Evolutionary conservation across 2,329 filamentous ascomycete species (phyloP).

Genomic region (Dothideomycetes sp.): DNA sequence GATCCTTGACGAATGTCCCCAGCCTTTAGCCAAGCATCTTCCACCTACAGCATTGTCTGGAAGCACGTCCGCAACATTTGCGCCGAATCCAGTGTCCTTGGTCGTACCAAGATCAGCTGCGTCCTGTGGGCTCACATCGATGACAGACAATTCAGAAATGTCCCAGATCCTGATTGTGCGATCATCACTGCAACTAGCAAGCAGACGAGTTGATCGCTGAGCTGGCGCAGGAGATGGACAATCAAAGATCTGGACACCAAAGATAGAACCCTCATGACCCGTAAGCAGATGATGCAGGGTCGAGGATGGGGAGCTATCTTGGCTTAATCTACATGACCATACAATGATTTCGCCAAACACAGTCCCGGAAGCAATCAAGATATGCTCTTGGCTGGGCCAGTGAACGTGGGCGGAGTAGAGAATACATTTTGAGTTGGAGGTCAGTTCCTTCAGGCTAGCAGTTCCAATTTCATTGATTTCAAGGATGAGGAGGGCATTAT

Average conservation of each 20-base stretch:
- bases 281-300: constrained; percentile 48
- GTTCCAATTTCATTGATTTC: constrained; percentile 19
- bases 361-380: constrained; percentile 79
- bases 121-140: constrained; percentile 22
- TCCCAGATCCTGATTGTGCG: constrained; percentile 85
- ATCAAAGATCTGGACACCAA: constrained; percentile 72
- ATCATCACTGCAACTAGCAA: constrained; percentile 92
- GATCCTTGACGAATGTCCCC: constrained; percentile 83
- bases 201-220: constrained; percentile 45
- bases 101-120: constrained; percentile 21
- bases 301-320: constrained; percentile 20
- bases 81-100: constrained; percentile 38
- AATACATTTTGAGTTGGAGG: constrained; percentile 60
- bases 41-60: constrained; percentile 24
- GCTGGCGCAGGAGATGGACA: constrained; percentile 32
- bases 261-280: constrained; percentile 86
- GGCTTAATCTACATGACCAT: constrained; percentile 57
- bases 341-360: constrained; percentile 90
- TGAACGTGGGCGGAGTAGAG: constrained; percentile 74
- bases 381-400: constrained; percentile 48
- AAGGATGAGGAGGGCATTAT: constrained; percentile 62
- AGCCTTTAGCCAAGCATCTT: constrained; percentile 58
- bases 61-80: constrained; percentile 9
- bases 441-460: constrained; percentile 37
- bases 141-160: constrained; percentile 48